phyloP scores from a whole-genome alignment of 345 rosid species.

The Murraya koenigii region DNA sequence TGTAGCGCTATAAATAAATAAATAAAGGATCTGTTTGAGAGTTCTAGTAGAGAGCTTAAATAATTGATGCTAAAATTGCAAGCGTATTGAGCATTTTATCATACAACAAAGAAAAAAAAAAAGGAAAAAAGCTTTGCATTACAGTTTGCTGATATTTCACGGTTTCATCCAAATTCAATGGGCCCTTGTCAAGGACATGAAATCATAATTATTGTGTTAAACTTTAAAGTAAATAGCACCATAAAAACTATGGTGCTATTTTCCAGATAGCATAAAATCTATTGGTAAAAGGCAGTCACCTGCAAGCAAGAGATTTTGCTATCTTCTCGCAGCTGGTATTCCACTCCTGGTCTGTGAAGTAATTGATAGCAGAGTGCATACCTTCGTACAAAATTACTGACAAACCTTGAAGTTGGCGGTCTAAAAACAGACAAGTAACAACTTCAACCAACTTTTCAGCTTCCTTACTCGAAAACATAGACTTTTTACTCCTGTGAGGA shows the following conservation, averaged over 20 bases:
- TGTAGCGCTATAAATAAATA: background rate
- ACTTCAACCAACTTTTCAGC: conserved; percentile 58
- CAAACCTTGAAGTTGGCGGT: conserved; percentile 65
- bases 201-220: background rate
- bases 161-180: background rate
- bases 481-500: conserved; percentile 45
- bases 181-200: background rate
- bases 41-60: background rate
- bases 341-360: conserved; percentile 82
- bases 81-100: background rate
- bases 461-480: conserved; percentile 49
- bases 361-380: conserved; percentile 46
- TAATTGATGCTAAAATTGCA: background rate
- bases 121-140: too few relatives aligned
- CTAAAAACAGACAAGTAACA: conserved; percentile 47
- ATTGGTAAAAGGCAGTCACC: conserved; percentile 36
- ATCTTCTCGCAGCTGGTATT: conserved; percentile 50
- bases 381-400: conserved; percentile 48
- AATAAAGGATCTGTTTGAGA: background rate
- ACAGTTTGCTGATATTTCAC: background rate
- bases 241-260: background rate
- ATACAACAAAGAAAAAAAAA: too few relatives aligned
- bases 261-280: conserved; percentile 6
- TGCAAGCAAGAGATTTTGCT: conserved; percentile 63
- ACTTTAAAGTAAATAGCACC: background rate